Conservation (phyloP, 2,329 filamentous ascomycete species). For the Penicillium sp. region DNA sequence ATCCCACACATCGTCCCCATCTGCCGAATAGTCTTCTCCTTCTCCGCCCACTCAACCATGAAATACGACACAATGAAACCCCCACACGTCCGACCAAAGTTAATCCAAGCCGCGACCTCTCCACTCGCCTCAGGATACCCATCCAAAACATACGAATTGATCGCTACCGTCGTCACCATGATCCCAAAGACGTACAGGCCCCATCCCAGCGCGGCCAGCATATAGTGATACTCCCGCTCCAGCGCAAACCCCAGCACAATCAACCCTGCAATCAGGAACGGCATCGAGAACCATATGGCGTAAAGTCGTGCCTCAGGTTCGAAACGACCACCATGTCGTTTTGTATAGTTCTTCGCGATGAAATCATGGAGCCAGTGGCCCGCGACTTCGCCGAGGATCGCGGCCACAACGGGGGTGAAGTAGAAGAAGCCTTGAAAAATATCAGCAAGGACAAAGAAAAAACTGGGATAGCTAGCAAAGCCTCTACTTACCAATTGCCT, state of each 20-base stretch:
- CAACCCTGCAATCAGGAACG: constrained; percentile 56
- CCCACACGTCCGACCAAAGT: constrained; percentile 53
- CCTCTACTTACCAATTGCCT: constrained; percentile 55
- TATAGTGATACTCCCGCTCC: constrained; percentile 56
- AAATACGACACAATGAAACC: constrained; percentile 60
- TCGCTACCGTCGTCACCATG: constrained; percentile 59
- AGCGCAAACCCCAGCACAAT: constrained; percentile 59
- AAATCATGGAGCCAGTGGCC: constrained; percentile 63
- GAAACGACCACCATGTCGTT: constrained; percentile 55
- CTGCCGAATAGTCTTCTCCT: constrained; percentile 49
- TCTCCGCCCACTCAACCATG: constrained; percentile 55
- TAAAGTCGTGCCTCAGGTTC: constrained; percentile 61
- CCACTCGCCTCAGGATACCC: constrained; percentile 60
- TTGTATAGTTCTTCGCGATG: constrained; percentile 52
- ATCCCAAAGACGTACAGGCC: constrained; percentile 61
- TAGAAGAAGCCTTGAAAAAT: constrained; percentile 54
- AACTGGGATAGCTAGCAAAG: too few relatives aligned
- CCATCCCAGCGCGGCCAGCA: constrained; percentile 55
- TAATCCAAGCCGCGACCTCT: constrained; percentile 59
- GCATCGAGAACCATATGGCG: constrained; percentile 53
- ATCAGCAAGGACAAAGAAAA: background rate
- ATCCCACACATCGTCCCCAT: constrained; percentile 55
- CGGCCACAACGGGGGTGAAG: constrained; percentile 61
- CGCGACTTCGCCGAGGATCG: constrained; percentile 56
- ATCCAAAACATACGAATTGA: constrained; percentile 59